Conservation (phyloP, 73 alveolate genomes). For the Paramecium sonneborni region DNA sequence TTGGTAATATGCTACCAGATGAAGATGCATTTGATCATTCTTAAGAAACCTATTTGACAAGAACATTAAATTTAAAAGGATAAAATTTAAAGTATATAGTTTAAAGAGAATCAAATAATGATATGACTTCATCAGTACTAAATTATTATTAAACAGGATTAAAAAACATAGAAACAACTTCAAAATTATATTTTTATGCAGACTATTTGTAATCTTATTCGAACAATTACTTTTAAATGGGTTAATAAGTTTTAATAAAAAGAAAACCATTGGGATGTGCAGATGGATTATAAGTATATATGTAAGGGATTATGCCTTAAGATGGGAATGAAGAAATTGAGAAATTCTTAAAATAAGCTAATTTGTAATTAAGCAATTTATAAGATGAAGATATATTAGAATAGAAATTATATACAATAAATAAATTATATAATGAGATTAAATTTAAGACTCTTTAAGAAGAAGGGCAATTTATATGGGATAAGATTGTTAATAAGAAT, state of each 20-base stretch:
- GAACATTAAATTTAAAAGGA: neutral
- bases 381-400: neutral
- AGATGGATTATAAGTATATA: neutral
- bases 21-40: neutral
- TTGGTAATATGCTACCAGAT: constrained; percentile 27
- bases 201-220: neutral
- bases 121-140: neutral
- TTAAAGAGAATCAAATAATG: neutral
- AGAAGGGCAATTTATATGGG: constrained; percentile 14
- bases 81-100: neutral
- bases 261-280: constrained; percentile 52
- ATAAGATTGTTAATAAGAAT: constrained; percentile 27
- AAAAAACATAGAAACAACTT: neutral
- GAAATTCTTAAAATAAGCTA: neutral
- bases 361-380: neutral
- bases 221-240: neutral
- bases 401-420: neutral
- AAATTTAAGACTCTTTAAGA: neutral
- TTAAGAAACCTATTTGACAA: neutral
- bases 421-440: neutral
- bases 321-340: neutral
- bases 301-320: neutral
- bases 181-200: constrained; percentile 10
- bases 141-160: constrained; percentile 43
- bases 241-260: constrained; percentile 10